Conservation (phyloP, 768 basidiomycete genomes). For the Mycena galopus region DNA sequence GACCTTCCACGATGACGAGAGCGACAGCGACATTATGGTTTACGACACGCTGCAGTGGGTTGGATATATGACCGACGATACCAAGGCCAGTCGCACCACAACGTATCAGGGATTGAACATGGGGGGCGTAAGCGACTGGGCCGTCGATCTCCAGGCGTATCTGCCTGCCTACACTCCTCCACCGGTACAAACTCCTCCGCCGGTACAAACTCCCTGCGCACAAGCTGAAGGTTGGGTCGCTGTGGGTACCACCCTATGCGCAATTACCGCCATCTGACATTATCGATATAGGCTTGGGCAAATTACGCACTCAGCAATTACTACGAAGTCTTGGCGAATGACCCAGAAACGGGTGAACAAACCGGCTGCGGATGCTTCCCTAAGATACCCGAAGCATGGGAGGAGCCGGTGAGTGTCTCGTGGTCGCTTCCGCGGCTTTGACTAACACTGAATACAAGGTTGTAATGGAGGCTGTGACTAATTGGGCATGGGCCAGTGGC, state of each 20-base stretch:
- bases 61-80: too few relatives aligned
- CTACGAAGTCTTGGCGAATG: not conserved
- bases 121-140: constrained; percentile 7
- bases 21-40: constrained; percentile 5
- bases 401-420: constrained; percentile 1
- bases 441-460: not conserved
- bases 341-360: not conserved
- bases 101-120: not conserved
- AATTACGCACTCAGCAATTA: not conserved
- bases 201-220: not conserved
- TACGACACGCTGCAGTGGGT: constrained; percentile 2
- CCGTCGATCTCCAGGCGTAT: not conserved
- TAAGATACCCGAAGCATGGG: constrained; percentile 9
- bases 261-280: not conserved
- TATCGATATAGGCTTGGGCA: not conserved
- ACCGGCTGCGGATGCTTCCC: constrained; percentile 10
- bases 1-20: not conserved
- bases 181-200: not conserved
- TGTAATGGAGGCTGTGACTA: constrained; percentile 4
- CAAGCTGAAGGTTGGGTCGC: constrained; percentile 13
- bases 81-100: not conserved
- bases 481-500: not conserved
- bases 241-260: not conserved
- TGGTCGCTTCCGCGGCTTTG: not conserved
- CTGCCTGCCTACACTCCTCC: not conserved